Base-by-base conservation (phyloP, 352 stramenopile species). In the Globisporangium orthogonon region DNA sequence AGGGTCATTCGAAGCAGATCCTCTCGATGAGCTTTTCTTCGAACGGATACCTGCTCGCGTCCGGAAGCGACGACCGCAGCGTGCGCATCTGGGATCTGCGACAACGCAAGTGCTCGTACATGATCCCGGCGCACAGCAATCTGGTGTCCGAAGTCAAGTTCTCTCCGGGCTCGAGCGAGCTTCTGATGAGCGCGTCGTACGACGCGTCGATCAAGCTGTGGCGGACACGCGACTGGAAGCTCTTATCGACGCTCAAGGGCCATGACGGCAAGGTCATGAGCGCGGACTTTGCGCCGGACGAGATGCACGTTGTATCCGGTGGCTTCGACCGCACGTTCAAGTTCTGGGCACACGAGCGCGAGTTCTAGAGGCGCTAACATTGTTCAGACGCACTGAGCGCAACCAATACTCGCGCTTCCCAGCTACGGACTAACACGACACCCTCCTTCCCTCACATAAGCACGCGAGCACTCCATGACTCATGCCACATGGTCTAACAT, bases 71-170 rank as follows among this genome's bases (percentile, higher is more conserved):
- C 64, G 97, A 99, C 67, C 94, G 97, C 35, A 98, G 87, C 2
- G 88, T 98, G 41, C 91, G 96, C 50, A 85, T 99, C 45, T 99
- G 97, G 97, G 97, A 99, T 70, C 65, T 99, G 46, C 82, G 96
- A 14, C 80, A 91, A 44, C 84, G 91, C 46, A 95, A 95, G 63
- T 87, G 84, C 55, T 79, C 74, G 48, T 97, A 98, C 67, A 96
- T 90, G 37, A 69, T 99, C 39, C 94, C 96, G 18, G 97, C 95
- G 6, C 96, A 99, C 69, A 96, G 81, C n/a, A 95, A 83, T 33
- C 71, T 99, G 47, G 89, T 99, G 52, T 95, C 94, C 9, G 87
- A 98, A 41, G 79, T 98, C 33, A 84, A 87, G 57, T 95, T 89
- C 54, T 96, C 88, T 7, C 81, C 81, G 7, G 63, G 54, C 37